These are phyloP conservation scores for Reutealis trisperma DNA, from an alignment of 345 rosid species.

Conservation along the genomic window DNA sequence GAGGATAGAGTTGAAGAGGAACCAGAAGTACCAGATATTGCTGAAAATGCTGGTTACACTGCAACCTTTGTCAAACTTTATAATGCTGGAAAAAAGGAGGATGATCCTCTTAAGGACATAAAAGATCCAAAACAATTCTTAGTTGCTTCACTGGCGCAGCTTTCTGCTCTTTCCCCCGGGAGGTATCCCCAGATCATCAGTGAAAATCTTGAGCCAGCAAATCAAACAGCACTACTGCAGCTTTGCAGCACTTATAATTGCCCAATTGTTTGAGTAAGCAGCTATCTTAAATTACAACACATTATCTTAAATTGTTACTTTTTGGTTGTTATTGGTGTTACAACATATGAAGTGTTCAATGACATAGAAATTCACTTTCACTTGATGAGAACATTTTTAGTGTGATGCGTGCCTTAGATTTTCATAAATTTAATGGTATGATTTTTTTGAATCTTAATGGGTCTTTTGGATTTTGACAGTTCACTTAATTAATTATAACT, in stretches of 20 bases:
- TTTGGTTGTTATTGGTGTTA: not conserved
- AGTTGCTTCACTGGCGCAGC: conserved; percentile 61
- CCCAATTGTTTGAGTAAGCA: conserved; percentile 63
- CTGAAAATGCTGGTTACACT: conserved; percentile 78
- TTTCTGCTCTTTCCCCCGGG: conserved; percentile 68
- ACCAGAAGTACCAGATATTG: conserved; percentile 88
- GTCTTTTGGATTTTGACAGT: not conserved
- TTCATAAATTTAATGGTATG: not conserved
- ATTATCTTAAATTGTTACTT: not conserved
- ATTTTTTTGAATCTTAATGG: not conserved
- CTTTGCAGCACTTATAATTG: conserved; percentile 64
- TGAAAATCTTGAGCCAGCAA: conserved; percentile 68
- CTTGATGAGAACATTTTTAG: not conserved
- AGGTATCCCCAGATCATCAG: conserved; percentile 71
- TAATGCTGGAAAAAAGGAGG: conserved; percentile 91
- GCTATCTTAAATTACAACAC: not conserved
- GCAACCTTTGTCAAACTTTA: conserved; percentile 77
- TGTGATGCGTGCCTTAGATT: not conserved
- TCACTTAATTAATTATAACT: not conserved
- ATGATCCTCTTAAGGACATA: conserved; percentile 78
- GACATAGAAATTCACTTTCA: not conserved
- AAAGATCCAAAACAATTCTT: conserved; percentile 79
- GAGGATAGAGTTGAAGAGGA: conserved; percentile 76
- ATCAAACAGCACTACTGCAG: conserved; percentile 69
- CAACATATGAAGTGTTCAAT: not conserved